phyloP scores from a whole-genome alignment of 169 alveolate species.

The Plasmodium gaboni region DNA sequence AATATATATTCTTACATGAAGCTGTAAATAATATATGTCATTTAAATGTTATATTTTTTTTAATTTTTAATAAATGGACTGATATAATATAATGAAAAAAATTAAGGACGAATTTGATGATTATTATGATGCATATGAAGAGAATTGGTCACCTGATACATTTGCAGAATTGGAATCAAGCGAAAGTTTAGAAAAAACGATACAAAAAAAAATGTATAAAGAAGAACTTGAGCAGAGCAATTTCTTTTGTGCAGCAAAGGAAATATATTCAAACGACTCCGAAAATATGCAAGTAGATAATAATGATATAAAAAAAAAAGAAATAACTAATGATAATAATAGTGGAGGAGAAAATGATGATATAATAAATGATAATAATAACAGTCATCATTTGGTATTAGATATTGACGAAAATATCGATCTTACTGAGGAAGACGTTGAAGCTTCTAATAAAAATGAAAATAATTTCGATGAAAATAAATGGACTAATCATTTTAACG shows the following conservation, averaged over 20 bases:
- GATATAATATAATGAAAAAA: constrained; percentile 26
- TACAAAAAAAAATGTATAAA: constrained; percentile 54
- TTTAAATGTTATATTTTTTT: no score
- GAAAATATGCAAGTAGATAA: constrained; percentile 4
- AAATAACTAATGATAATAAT: constrained; percentile 3
- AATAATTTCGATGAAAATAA: not conserved
- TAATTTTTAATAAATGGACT: not conserved
- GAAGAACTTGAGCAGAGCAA: constrained; percentile 46
- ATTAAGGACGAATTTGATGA: constrained; percentile 46
- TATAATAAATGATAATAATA: not conserved
- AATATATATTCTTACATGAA: no score
- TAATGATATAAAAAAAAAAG: constrained; percentile 1
- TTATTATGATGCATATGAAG: constrained; percentile 65
- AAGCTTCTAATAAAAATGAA: not conserved
- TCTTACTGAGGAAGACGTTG: no score
- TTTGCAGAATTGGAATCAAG: constrained; percentile 61
- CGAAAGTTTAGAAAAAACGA: constrained; percentile 58
- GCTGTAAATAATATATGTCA: no score
- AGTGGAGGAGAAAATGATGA: not conserved
- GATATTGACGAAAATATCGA: no score
- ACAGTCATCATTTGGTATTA: not conserved
- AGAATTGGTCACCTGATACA: constrained; percentile 62
- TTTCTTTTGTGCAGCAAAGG: constrained; percentile 43
- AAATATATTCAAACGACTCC: constrained; percentile 14
- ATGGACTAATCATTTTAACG: not conserved